Base-by-base conservation (phyloP, 2,329 filamentous ascomycete species). In the Colletotrichum theobromicola region DNA sequence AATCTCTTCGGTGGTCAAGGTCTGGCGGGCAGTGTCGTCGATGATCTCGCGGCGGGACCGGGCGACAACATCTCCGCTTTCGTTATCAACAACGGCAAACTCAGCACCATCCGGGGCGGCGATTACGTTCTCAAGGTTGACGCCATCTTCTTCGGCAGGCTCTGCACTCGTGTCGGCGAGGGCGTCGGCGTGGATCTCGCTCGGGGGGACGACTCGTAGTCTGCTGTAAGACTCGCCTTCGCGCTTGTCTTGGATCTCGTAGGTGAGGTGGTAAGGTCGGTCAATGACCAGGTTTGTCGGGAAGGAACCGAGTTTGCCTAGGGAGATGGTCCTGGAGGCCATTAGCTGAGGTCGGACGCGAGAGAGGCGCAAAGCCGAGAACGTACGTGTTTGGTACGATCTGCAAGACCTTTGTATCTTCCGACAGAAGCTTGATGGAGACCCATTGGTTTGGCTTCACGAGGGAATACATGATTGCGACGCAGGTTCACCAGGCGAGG, bases 281-380 rank as follows among this genome's bases (percentile, higher is more conserved):
- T 95, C 94, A 76, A 99, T 91, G 60, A 99, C 91, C 35, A 97
- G 90, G 81, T 98, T 98, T 67, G 94, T 92, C 18, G 95, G 93
- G 81, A 99, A 98, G 3, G 92, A 92, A 77, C 97, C 97, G 82
- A 97, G 98, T 90, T 98, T 98, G 70, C 95, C 95, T 37, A 98
- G 88, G 2, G 94, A 95, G 77, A 98, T 94, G 58, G 92, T 94
- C 53, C 96, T 98, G 79, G 18, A 42, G 71, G 65, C 21, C 9
- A 13, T 46, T 16, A 60, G 55, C 37, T 50, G 42, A 34, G 58
- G 13, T 24, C 34, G 67, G 64, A 74, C 70, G 69, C 68, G 21
- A n/a, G 4, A 32, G 46, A n/a, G 24, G 34, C 30, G 63, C 28
- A 60, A 24, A 26, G 26, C 24, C 16, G 53, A 72, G 46, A 53